These are phyloP conservation scores for Penicillium bovifimosum DNA, from an alignment of 495 filamentous ascomycete species.

Conservation along the genomic window DNA sequence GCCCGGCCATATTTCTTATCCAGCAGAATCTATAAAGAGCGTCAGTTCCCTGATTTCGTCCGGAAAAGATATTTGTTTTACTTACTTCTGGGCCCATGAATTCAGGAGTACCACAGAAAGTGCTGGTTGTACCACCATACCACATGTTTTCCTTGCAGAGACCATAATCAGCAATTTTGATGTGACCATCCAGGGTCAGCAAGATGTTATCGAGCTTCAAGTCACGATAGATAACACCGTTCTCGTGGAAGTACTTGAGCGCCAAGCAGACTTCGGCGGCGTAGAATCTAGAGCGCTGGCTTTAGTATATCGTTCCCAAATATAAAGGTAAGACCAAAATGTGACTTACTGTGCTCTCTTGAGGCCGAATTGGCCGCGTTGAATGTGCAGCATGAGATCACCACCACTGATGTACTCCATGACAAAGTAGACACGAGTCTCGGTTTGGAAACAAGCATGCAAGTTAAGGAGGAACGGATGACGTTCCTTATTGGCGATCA, in stretches of 20 bases:
- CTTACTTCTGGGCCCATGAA: constrained; percentile 98
- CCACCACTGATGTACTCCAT: constrained; percentile 99
- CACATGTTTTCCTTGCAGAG: constrained; percentile 99
- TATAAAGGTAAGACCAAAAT: neutral
- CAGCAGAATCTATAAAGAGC: constrained; percentile 69
- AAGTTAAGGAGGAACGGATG: constrained; percentile 95
- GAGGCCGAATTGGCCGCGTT: constrained; percentile 89
- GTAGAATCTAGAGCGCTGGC: constrained; percentile 68
- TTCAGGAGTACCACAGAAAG: constrained; percentile 97
- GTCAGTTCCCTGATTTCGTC: constrained; percentile 13
- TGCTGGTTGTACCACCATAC: constrained; percentile 94
- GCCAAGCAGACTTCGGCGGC: constrained; percentile 96
- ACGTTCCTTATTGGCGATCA: constrained; percentile 95
- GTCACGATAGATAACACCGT: constrained; percentile 99
- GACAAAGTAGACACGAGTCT: constrained; percentile 97
- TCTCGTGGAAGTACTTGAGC: constrained; percentile 98
- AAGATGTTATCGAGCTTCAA: constrained; percentile 99
- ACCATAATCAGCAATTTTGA: constrained; percentile 98
- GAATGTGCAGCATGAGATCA: constrained; percentile 98
- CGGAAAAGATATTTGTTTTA: neutral
- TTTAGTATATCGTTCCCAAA: neutral
- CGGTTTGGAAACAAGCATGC: constrained; percentile 98
- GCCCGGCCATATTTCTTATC: constrained; percentile 98
- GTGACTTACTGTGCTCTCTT: constrained; percentile 86
- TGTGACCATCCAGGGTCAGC: constrained; percentile 91